A percentile compares a stretch with the other conserved stretches of the same genome.
These are phyloP conservation scores for Penicillium longicatenatum DNA, from an alignment of 495 filamentous ascomycete genomes.

Conservation along the genomic window DNA sequence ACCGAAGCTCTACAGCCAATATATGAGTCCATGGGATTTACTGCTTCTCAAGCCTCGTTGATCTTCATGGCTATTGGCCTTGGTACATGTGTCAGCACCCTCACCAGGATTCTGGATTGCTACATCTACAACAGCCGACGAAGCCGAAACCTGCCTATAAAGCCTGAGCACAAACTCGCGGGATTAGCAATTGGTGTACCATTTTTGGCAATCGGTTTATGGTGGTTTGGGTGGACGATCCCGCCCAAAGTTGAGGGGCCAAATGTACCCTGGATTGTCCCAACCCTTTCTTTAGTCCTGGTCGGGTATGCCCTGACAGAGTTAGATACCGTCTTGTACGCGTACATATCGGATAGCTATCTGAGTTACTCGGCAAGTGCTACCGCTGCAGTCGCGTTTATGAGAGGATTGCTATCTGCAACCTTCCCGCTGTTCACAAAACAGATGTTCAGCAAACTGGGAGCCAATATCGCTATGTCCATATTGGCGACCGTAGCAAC, in stretches of 20 bases:
- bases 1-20: slow-evolving; percentile 51
- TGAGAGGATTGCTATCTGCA: slow-evolving; percentile 46
- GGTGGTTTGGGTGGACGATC: slow-evolving; percentile 57
- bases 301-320: slow-evolving; percentile 55
- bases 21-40: slow-evolving; percentile 46
- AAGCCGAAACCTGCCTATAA: slow-evolving; percentile 27
- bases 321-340: slow-evolving; percentile 48
- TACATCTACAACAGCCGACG: slow-evolving; percentile 31
- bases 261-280: slow-evolving; percentile 41
- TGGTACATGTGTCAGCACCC: slow-evolving; percentile 41
- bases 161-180: slow-evolving; percentile 52
- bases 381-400: slow-evolving; percentile 48
- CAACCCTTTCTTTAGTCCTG: slow-evolving; percentile 43
- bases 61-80: slow-evolving; percentile 49
- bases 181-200: slow-evolving; percentile 52
- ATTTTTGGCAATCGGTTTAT: slow-evolving; percentile 42
- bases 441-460: slow-evolving; percentile 46
- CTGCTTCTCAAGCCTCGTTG: slow-evolving; percentile 36
- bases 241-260: slow-evolving; percentile 35
- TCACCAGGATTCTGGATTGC: slow-evolving; percentile 47
- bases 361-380: slow-evolving; percentile 53
- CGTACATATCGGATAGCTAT: slow-evolving; percentile 58
- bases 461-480: slow-evolving; percentile 46
- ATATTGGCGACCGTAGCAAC: slow-evolving; percentile 48
- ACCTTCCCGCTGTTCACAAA: slow-evolving; percentile 48